These are phyloP conservation scores for Hericium coralloides DNA, from an alignment of 768 basidiomycete species.

Conservation along the genomic window DNA sequence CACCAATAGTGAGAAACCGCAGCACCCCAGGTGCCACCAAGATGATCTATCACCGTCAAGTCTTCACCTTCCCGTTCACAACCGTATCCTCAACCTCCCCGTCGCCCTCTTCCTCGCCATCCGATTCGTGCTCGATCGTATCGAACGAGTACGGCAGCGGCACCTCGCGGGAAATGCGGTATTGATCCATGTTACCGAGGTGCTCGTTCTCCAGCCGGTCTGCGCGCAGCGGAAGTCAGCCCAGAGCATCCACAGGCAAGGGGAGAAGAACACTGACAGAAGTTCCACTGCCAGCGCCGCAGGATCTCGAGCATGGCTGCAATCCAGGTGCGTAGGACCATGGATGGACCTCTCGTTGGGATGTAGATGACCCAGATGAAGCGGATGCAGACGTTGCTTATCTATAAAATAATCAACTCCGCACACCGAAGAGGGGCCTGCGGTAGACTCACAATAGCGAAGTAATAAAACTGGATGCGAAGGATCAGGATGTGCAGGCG, in stretches of 20 bases:
- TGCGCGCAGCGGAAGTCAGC: slow-evolving; percentile 16
- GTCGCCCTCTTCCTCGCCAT: slow-evolving; percentile 34
- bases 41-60: neutral
- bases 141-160: slow-evolving; percentile 71
- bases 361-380: slow-evolving; percentile 83
- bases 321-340: slow-evolving; percentile 55
- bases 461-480: slow-evolving; percentile 54
- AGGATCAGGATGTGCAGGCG: neutral
- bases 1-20: too few relatives aligned
- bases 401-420: slow-evolving; percentile 27
- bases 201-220: slow-evolving; percentile 88
- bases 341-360: slow-evolving; percentile 37
- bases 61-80: neutral
- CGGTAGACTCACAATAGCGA: slow-evolving; percentile 52
- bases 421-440: neutral
- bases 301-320: slow-evolving; percentile 66
- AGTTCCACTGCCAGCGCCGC: slow-evolving; percentile 86
- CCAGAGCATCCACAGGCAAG: neutral
- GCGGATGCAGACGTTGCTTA: slow-evolving; percentile 64
- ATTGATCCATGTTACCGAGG: slow-evolving; percentile 87
- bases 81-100: slow-evolving; percentile 6
- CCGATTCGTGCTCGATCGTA: slow-evolving; percentile 31
- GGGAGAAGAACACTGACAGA: slow-evolving; percentile 45
- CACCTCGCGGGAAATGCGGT: slow-evolving; percentile 79
- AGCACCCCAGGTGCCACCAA: too few relatives aligned